Base-by-base conservation (phyloP, 1,139 yeast genomes). In the Kurtzmaniella quercitrusa region DNA sequence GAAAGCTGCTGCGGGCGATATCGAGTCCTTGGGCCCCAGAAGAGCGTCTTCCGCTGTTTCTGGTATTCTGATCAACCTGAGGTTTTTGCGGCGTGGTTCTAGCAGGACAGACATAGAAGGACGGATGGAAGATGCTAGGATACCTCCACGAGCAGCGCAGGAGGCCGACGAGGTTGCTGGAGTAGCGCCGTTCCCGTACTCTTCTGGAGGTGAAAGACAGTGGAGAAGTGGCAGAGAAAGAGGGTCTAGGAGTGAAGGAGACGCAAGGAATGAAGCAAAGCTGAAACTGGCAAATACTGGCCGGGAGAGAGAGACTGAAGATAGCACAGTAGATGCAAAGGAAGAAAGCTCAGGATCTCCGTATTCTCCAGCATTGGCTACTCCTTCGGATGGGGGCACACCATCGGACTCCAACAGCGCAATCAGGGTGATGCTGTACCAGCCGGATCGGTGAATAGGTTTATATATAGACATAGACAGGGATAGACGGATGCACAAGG, bases 91-190 rank as follows among this genome's bases (percentile, higher is more conserved):
- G 10, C 16, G 27, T 19, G 19, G 6, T 11, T 25, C 11, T 15
- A 24, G 25, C 10, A 27, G 23, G 12, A 15, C 27, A 11, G 54
- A 57, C 2, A 46, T 57, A 23, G 44, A 50, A 37, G 44, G 45
- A 11, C 41, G 55, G 29, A 51, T 54, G 55, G 31, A 24, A 3
- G 42, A 41, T 31, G 62, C 60, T 2, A 58, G 59, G 7, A 47
- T 58, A 8, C 45, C 53, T 11, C 45, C 44, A 16, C 45, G 42
- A 17, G 53, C 55, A 4, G 51, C 51, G 41, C 41, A 41, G 4
- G 52, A 52, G 23, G 52, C 61, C 18, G 54, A 57, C 40, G 52
- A 50, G 29, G 55, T 51, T 4, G 60, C 61, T 5, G 61, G 60
- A 10, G 39, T 44, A 6, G 34, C 48, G 4, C 40, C 42, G 6